Conservation (phyloP, 768 basidiomycete genomes). For the Boletus subcaerulescens region DNA sequence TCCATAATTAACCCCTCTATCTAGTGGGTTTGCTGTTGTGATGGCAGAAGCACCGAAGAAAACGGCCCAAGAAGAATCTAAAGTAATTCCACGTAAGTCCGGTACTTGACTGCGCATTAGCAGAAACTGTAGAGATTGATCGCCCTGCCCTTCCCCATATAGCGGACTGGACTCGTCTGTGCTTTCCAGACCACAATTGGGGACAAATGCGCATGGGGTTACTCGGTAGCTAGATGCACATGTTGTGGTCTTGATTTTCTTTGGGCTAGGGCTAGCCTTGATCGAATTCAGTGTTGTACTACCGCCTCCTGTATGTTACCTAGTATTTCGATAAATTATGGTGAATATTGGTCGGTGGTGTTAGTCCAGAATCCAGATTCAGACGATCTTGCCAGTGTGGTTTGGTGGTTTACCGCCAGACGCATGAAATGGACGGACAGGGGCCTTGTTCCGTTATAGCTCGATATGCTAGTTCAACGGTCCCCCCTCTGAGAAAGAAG, state of each 20-base stretch:
- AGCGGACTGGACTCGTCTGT: neutral
- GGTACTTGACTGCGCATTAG: neutral
- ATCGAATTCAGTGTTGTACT: too few relatives aligned
- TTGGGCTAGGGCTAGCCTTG: neutral
- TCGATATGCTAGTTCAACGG: too few relatives aligned
- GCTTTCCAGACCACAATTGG: neutral
- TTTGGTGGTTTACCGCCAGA: too few relatives aligned
- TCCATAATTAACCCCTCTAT: neutral
- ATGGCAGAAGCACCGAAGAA: slow-evolving; percentile 22
- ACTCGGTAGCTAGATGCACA: neutral
- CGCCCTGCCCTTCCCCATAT: too few relatives aligned
- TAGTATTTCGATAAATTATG: too few relatives aligned
- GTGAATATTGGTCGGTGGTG: too few relatives aligned
- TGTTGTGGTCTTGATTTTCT: neutral
- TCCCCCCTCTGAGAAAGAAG: too few relatives aligned
- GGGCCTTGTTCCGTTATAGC: too few relatives aligned
- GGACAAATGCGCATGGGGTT: neutral
- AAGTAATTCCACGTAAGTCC: neutral
- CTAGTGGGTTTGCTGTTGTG: slow-evolving; percentile 14
- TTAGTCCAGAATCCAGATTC: too few relatives aligned
- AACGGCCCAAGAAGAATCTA: slow-evolving; percentile 4
- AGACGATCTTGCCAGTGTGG: too few relatives aligned
- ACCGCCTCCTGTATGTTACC: too few relatives aligned
- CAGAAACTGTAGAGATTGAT: neutral
- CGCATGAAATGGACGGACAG: too few relatives aligned